Evolutionary conservation across 768 basidiomycete genomes (phyloP), one percentile per base, ranked within the genome.

Genomic region (Macrolepiota fuliginosa): DNA sequence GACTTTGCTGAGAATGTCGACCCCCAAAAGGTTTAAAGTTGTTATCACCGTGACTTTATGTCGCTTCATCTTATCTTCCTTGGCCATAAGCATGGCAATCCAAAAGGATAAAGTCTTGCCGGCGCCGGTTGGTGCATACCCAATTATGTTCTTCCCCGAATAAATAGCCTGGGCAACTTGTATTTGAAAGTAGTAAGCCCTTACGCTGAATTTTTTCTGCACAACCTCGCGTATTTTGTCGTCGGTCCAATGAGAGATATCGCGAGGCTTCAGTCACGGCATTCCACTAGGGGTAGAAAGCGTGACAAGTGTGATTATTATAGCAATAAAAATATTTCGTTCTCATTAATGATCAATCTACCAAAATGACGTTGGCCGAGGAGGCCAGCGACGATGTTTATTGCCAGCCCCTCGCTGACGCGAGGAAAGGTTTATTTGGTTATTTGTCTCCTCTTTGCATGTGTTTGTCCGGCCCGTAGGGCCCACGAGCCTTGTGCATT

Each of bases 1-100:
- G 0, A 52, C 39, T 1, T 53, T 32, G 15, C 17, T 66, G 11
- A 77, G 62, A 4, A 73, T 55, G 4, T 57, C 46, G 3, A 62
- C 64, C 11, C 72, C 73, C 0, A 77, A 68, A 2, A 75, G 58
- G 52, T 73, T 75, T 2, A 75, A 62, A 2, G 72, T 69, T 4
- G 72, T 71, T 3, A 73, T 66, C 29, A 75, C 62, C n/a, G 74
- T 62, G 4, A 60, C 55, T 47, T 61, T 68, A 12, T 36, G 36
- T 52, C 55, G 59, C 17, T 62, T 58, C 3, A 24, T 24, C 15
- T 59, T 60, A 4, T 66, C 61, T 42, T 57, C 54, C 10, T 63
- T 49, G 9, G 62, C 58, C 63, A 68, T 66, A 32, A 68, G 46
- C 12, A 68, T 45, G 0, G 67, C 13, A 5, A 68, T 68, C 62